These are phyloP conservation scores for Trichoderma sp. DNA, from an alignment of 2,329 filamentous ascomycete genomes.

Conservation along the genomic window DNA sequence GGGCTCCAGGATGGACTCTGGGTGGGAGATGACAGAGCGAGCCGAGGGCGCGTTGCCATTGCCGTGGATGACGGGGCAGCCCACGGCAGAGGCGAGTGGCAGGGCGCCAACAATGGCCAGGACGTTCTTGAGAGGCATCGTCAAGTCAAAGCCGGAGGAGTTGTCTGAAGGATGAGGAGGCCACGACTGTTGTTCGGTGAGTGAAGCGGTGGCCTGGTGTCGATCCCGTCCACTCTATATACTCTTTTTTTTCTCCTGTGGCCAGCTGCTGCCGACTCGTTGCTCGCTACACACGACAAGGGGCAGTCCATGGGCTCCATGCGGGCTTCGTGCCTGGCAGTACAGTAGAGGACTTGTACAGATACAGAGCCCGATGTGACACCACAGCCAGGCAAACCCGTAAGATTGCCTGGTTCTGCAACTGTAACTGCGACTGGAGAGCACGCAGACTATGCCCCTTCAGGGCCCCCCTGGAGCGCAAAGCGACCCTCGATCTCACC, in stretches of 20 bases:
- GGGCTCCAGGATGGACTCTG: conserved; percentile 22
- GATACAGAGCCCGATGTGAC: conserved; percentile 14
- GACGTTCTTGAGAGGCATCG: conserved; percentile 24
- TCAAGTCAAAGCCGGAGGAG: not conserved
- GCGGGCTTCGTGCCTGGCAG: conserved; percentile 20
- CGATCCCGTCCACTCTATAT: conserved; percentile 20
- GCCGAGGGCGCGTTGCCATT: conserved; percentile 8
- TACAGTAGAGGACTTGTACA: not conserved
- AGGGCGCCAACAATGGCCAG: conserved; percentile 25
- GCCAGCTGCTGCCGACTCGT: not conserved
- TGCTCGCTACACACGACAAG: conserved; percentile 1
- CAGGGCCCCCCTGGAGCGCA: not conserved
- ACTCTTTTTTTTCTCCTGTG: not conserved
- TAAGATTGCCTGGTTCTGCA: too few relatives aligned
- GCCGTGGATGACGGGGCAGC: conserved; percentile 23
- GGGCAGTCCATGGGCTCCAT: conserved; percentile 8
- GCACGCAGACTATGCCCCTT: not conserved
- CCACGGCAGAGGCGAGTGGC: conserved; percentile 23
- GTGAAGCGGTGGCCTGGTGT: not conserved
- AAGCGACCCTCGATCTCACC: conserved; percentile 16
- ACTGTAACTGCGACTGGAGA: not conserved
- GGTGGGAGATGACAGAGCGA: not conserved
- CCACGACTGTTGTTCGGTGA: conserved; percentile 3
- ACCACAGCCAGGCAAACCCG: not conserved
- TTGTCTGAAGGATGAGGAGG: not conserved